A percentile compares a stretch with the other conserved stretches of the same genome.
These are phyloP conservation scores for Cardamine occulta DNA, from an alignment of 345 rosid species.

Conservation along the genomic window DNA sequence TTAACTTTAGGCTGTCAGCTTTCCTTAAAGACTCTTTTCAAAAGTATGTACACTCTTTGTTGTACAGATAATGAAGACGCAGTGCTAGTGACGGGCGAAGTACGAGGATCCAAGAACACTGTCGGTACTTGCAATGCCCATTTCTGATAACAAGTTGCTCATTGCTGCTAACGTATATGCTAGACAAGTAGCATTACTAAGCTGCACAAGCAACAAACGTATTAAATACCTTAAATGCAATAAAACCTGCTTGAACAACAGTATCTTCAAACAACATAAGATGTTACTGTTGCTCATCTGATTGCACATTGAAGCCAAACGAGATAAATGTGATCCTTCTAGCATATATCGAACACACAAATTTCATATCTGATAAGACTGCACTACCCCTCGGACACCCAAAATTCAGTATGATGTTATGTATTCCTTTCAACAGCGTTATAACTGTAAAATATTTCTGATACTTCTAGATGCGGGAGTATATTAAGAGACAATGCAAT, in stretches of 20 bases:
- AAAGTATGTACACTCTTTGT: constrained; percentile 84
- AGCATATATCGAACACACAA: constrained; percentile 15
- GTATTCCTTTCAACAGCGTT: background rate
- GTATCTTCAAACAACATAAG: background rate
- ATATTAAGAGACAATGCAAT: constrained; percentile 12
- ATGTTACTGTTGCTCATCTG: constrained; percentile 9
- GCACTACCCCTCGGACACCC: constrained; percentile 11
- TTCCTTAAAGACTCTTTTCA: constrained; percentile 79
- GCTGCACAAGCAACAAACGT: constrained; percentile 58
- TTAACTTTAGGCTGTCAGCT: constrained; percentile 85
- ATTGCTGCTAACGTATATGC: constrained; percentile 92
- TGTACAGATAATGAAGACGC: constrained; percentile 76
- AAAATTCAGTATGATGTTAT: background rate
- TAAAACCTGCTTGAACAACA: background rate
- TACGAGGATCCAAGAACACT: constrained; percentile 80
- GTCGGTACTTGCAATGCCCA: constrained; percentile 69
- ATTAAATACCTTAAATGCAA: constrained; percentile 18
- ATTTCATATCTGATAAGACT: constrained; percentile 22
- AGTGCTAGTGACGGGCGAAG: constrained; percentile 64
- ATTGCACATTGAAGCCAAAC: constrained; percentile 6
- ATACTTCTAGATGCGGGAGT: constrained; percentile 1
- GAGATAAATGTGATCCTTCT: constrained; percentile 21
- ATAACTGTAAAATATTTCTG: background rate
- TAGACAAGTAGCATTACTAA: constrained; percentile 88
- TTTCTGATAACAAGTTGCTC: constrained; percentile 87